Evolutionary conservation across 768 basidiomycete species (phyloP).

Genomic region (Rhizopogon roseolus): DNA sequence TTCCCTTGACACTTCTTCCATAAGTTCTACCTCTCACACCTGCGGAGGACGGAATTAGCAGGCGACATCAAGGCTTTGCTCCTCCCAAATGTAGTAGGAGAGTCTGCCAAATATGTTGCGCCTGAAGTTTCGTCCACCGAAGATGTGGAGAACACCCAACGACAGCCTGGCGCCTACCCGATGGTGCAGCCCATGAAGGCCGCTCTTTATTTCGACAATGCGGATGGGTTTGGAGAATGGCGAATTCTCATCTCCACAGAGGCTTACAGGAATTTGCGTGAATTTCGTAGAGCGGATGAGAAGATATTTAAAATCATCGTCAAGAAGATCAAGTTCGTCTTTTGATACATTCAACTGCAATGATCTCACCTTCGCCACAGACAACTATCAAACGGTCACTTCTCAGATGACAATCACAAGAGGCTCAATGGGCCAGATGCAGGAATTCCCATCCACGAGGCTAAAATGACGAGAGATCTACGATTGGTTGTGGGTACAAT

Average conservation of each 20-base stretch:
- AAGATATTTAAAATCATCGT: conserved; percentile 49
- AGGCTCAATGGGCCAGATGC: conserved; percentile 38
- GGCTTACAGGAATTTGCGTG: conserved; percentile 46
- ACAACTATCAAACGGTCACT: conserved; percentile 65
- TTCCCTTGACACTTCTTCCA: not conserved
- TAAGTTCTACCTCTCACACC: conserved; percentile 22
- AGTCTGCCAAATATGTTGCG: not conserved
- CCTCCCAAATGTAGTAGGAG: conserved; percentile 1
- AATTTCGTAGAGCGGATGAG: conserved; percentile 38
- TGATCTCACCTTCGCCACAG: conserved; percentile 26
- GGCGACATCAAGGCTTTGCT: not conserved
- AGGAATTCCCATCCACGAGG: conserved; percentile 61
- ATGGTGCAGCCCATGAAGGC: conserved; percentile 55
- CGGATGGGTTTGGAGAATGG: conserved; percentile 63
- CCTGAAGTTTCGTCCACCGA: not conserved
- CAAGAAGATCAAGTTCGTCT: conserved; percentile 62
- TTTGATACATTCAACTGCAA: not conserved
- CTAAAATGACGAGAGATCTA: conserved; percentile 55
- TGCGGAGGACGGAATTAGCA: conserved; percentile 13
- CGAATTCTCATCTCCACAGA: conserved; percentile 48
- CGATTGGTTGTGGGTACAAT: conserved; percentile 41
- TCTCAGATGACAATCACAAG: conserved; percentile 68
- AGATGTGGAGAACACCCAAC: not conserved
- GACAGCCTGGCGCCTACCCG: conserved; percentile 30
- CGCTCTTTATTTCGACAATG: conserved; percentile 54